Conservation (phyloP, 164 flowering plant species). For the Protea cynaroides region DNA sequence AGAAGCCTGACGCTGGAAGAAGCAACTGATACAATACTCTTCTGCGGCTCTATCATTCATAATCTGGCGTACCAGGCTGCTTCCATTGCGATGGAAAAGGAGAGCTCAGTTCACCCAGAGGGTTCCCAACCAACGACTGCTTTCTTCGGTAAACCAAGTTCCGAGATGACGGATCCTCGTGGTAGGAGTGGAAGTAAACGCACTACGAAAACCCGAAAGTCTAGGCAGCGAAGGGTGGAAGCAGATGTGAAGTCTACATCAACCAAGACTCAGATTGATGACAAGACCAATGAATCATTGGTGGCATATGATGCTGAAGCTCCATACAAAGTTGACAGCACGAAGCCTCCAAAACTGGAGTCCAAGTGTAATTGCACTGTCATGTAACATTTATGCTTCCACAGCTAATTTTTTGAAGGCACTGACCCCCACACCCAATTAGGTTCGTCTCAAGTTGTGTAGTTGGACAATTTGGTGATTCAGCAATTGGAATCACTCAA, state of each 20-base stretch:
- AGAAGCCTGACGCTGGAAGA: constrained; percentile 86
- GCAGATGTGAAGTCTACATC: constrained; percentile 31
- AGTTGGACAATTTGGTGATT: no score
- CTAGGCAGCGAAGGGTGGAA: constrained; percentile 43
- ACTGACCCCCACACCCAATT: background rate
- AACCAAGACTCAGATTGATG: constrained; percentile 31
- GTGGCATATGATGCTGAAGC: constrained; percentile 31
- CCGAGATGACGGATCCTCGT: constrained; percentile 37
- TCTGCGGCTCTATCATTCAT: constrained; percentile 88
- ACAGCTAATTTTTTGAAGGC: background rate
- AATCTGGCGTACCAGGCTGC: constrained; percentile 81
- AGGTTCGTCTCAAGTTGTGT: no score
- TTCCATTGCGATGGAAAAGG: constrained; percentile 67
- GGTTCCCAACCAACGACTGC: constrained; percentile 53
- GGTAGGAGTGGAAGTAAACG: constrained; percentile 33
- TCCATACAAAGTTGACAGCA: constrained; percentile 38
- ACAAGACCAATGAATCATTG: constrained; percentile 28
- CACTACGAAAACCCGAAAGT: constrained; percentile 48
- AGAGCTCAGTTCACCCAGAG: constrained; percentile 37
- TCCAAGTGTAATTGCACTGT: constrained; percentile 88
- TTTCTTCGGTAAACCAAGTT: constrained; percentile 45
- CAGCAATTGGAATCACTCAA: constrained; percentile 1
- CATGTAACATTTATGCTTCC: constrained; percentile 39
- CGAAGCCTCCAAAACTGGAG: constrained; percentile 75
- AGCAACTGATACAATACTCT: constrained; percentile 87